Evolutionary conservation across 352 stramenopile genomes (phyloP).

Genomic region (Stramenopiles sp.): DNA sequence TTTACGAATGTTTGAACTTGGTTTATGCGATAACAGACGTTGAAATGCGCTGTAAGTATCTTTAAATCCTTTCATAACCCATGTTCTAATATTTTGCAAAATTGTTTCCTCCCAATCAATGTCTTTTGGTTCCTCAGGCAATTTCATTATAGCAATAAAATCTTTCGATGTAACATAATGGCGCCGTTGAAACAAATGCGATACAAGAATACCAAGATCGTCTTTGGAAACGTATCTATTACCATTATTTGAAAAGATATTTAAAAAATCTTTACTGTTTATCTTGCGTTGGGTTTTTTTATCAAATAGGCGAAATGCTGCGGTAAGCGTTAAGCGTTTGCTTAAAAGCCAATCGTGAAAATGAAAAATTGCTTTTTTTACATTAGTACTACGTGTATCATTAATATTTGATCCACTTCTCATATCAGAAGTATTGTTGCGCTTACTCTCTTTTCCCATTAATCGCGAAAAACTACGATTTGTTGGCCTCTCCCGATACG

Average conservation of each 20-base stretch:
- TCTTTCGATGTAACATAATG: not conserved
- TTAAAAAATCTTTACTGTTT: not conserved
- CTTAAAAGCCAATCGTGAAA: not conserved
- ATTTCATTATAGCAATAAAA: not conserved
- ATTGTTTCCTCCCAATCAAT: not conserved
- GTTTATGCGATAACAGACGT: not conserved
- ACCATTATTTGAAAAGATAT: not conserved
- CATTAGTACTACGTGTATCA: not conserved
- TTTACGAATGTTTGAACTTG: not conserved
- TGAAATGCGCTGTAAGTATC: not conserved
- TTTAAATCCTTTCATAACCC: not conserved
- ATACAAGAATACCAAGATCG: not conserved
- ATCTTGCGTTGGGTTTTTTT: not conserved
- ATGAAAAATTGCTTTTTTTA: not conserved
- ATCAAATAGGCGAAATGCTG: not conserved
- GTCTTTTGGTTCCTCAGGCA: not conserved
- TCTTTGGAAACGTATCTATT: not conserved
- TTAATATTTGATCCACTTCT: not conserved
- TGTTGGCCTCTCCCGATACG: not conserved
- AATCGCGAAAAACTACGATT: not conserved
- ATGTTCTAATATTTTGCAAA: not conserved
- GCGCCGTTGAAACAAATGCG: not conserved
- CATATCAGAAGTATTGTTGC: not conserved
- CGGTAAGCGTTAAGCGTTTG: not conserved
- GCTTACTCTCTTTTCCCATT: not conserved